These are phyloP conservation scores for Drosera capensis DNA, from an alignment of 148 eudicot genomes.

Conservation along the genomic window DNA sequence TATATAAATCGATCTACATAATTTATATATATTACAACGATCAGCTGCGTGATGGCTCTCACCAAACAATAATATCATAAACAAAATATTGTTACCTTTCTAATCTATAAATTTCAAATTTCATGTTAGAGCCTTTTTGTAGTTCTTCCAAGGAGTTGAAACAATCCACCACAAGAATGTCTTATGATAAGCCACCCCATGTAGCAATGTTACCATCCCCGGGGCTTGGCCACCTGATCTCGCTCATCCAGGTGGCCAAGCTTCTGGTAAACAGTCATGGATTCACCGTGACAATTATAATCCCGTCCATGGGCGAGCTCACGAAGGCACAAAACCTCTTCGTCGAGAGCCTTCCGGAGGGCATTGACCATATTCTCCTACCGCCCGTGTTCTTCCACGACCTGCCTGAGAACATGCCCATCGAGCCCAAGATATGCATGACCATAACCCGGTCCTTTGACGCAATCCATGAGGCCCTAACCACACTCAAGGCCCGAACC, in stretches of 20 bases:
- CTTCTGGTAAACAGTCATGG: slow-evolving; percentile 10
- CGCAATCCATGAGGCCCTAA: slow-evolving; percentile 3
- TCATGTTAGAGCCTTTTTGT: no score
- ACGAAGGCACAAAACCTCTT: slow-evolving; percentile 9
- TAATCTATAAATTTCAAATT: no score
- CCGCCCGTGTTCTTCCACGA: slow-evolving; percentile 16
- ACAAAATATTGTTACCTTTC: no score
- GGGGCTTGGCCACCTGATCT: slow-evolving; percentile 34
- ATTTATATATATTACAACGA: no score
- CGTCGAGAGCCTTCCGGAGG: slow-evolving; percentile 14
- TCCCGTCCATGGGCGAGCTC: slow-evolving; percentile 12
- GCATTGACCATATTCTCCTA: slow-evolving; percentile 15
- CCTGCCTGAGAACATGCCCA: slow-evolving; percentile 7
- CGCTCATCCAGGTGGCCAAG: slow-evolving; percentile 17
- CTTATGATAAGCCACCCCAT: slow-evolving; percentile 5
- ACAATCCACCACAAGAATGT: no score
- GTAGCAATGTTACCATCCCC: slow-evolving; percentile 15
- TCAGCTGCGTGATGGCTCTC: no score
- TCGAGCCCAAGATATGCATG: slow-evolving; percentile 10
- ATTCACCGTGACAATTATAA: slow-evolving; percentile 14
- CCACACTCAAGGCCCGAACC: background rate
- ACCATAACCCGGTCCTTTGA: slow-evolving; percentile 13
- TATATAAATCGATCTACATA: no score
- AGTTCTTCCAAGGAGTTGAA: no score
- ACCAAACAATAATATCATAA: no score